Evolutionary conservation across 2,329 filamentous ascomycete species (phyloP).

Genomic region (Coniochaeta hoffmannii): DNA sequence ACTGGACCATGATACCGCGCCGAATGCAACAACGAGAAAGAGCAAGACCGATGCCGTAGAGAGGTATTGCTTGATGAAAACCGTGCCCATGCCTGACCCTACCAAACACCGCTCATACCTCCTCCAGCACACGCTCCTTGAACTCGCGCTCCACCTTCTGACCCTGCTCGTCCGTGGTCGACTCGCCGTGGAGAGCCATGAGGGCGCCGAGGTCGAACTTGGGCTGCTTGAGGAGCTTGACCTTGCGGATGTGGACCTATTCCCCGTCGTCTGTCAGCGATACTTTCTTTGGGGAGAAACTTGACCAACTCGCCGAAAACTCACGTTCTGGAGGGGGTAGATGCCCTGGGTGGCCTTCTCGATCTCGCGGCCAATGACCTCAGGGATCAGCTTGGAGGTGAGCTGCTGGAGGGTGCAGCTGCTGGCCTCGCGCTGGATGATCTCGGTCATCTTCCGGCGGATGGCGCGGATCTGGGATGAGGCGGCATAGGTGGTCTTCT

Average conservation of each 20-base stretch:
- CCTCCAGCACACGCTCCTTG: conserved; percentile 94
- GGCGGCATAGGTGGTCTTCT: conserved; percentile 99
- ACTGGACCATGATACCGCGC: conserved; percentile 33
- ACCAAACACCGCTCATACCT: conserved; percentile 65
- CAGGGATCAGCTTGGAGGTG: conserved; percentile 96
- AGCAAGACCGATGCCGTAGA: conserved; percentile 38
- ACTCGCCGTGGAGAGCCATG: conserved; percentile 96
- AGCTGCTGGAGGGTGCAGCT: conserved; percentile 94
- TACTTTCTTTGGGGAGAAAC: too few species aligned
- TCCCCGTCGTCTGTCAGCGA: conserved; percentile 12
- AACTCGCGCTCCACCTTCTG: conserved; percentile 99
- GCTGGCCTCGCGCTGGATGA: conserved; percentile 92
- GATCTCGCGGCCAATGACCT: conserved; percentile 99
- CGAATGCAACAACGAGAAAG: conserved; percentile 42
- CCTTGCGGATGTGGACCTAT: conserved; percentile 99
- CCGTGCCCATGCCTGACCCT: conserved; percentile 35
- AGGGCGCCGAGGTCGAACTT: conserved; percentile 99
- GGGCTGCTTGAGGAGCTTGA: conserved; percentile 96
- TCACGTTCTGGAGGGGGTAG: conserved; percentile 98
- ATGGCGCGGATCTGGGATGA: conserved; percentile 97
- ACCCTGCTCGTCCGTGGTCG: conserved; percentile 88
- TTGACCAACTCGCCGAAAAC: conserved; percentile 26
- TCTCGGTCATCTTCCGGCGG: conserved; percentile 99
- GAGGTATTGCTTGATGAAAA: conserved; percentile 32
- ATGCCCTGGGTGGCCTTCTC: conserved; percentile 99